These are phyloP conservation scores for Arachnopeziza araneosa DNA, from an alignment of 2,329 filamentous ascomycete genomes.

Conservation along the genomic window DNA sequence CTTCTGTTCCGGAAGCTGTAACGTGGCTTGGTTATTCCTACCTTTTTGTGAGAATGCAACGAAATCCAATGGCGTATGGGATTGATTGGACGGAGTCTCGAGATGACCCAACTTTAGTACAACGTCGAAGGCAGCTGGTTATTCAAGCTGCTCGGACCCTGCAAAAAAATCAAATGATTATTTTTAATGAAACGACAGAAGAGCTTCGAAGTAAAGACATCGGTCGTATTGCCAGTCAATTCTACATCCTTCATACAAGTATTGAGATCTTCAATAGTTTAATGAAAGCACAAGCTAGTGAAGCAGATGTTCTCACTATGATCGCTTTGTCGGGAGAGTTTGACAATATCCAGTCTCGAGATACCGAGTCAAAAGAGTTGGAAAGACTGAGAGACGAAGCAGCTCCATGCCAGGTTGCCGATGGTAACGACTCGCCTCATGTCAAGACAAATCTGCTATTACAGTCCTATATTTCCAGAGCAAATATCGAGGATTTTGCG, in stretches of 20 bases:
- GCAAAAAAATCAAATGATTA: slow-evolving; percentile 96
- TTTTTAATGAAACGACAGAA: slow-evolving; percentile 92
- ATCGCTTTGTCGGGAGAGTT: slow-evolving; percentile 97
- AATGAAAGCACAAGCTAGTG: slow-evolving; percentile 81
- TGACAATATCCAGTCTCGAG: slow-evolving; percentile 89
- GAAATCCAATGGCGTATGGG: slow-evolving; percentile 85
- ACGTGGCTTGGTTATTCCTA: slow-evolving; percentile 99
- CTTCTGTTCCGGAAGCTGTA: slow-evolving; percentile 86
- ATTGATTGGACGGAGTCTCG: slow-evolving; percentile 83
- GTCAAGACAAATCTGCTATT: slow-evolving; percentile 94
- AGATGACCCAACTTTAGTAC: slow-evolving; percentile 83
- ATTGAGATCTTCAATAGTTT: slow-evolving; percentile 94
- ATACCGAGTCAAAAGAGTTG: slow-evolving; percentile 87
- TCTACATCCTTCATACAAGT: slow-evolving; percentile 88
- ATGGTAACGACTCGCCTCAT: slow-evolving; percentile 55
- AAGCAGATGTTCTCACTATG: slow-evolving; percentile 92
- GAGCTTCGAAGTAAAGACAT: slow-evolving; percentile 92
- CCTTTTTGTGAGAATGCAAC: slow-evolving; percentile 92
- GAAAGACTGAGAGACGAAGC: slow-evolving; percentile 60
- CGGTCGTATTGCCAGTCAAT: slow-evolving; percentile 94
- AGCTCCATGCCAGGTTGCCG: slow-evolving; percentile 65
- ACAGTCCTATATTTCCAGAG: slow-evolving; percentile 88
- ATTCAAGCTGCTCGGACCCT: slow-evolving; percentile 83
- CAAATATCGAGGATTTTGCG: slow-evolving; percentile 87
- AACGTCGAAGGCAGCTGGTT: slow-evolving; percentile 76